phyloP scores from a whole-genome alignment of 2,329 filamentous ascomycete genomes.

The Phaeosphaeriaceae sp. region DNA sequence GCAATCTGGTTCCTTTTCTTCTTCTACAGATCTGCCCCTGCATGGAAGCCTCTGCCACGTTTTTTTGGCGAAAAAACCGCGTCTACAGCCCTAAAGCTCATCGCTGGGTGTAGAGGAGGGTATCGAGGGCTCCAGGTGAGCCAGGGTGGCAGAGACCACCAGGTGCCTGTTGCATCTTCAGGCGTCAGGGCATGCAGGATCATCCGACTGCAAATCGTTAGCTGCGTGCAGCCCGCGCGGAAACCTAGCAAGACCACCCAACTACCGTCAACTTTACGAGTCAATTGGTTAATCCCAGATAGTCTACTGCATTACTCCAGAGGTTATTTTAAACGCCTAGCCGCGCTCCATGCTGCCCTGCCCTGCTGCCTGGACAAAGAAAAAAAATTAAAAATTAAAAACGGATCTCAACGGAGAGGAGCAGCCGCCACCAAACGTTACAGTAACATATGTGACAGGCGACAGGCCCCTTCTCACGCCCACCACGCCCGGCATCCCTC shows the following conservation, averaged over 20 bases:
- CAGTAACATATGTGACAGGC: no score
- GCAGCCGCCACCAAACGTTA: no score
- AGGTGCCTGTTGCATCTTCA: conserved; percentile 24
- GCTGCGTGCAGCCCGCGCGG: conserved; percentile 27
- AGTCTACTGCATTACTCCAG: conserved; percentile 3
- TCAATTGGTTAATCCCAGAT: no score
- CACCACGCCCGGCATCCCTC: no score
- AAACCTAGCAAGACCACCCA: conserved; percentile 11
- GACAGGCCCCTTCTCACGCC: no score
- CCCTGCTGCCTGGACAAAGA: conserved; percentile 1
- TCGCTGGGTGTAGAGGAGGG: conserved; percentile 33
- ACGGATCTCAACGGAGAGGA: no score
- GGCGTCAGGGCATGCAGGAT: conserved; percentile 30
- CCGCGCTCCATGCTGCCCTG: conserved; percentile 7
- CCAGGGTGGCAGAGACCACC: conserved; percentile 24
- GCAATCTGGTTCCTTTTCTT: conserved; percentile 36
- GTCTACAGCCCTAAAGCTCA: conserved; percentile 38
- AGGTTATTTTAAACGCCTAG: conserved; percentile 32
- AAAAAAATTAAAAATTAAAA: no score
- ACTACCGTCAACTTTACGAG: no score
- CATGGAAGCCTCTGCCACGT: conserved; percentile 34
- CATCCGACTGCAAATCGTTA: conserved; percentile 31
- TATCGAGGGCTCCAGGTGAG: conserved; percentile 13
- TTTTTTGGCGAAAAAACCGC: conserved; percentile 41
- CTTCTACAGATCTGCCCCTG: conserved; percentile 28